Percentiles rank a stretch among this genome's conserved stretches.
These are phyloP conservation scores for Stachybotrys elegans DNA, from an alignment of 2,329 filamentous ascomycete species.

Conservation along the genomic window DNA sequence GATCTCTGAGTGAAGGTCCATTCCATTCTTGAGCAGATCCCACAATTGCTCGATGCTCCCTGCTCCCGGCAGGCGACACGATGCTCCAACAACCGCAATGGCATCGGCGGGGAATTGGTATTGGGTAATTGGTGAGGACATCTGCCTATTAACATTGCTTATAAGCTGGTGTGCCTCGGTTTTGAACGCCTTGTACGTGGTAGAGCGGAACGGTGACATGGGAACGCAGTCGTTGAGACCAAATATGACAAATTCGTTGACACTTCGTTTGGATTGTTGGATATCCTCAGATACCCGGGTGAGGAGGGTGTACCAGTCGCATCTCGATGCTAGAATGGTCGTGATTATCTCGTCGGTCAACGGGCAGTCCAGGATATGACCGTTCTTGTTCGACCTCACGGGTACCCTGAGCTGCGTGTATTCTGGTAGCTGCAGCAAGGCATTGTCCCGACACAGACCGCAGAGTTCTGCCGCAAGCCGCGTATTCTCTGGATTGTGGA, in stretches of 20 bases:
- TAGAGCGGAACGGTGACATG: background rate
- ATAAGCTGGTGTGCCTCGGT: background rate
- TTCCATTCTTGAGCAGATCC: background rate
- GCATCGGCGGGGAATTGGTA: background rate
- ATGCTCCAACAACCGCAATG: slow-evolving; percentile 2
- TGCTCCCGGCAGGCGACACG: slow-evolving; percentile 1
- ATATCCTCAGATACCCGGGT: background rate
- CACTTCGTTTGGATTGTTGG: background rate
- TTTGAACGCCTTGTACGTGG: background rate
- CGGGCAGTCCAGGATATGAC: background rate
- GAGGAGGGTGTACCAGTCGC: slow-evolving; percentile 1
- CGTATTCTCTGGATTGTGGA: slow-evolving; percentile 2
- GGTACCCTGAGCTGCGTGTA: background rate
- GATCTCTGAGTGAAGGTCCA: background rate
- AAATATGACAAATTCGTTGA: background rate
- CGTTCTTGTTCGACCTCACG: slow-evolving; percentile 1
- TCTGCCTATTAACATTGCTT: background rate
- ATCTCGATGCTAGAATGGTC: slow-evolving; percentile 1
- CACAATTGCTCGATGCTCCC: background rate
- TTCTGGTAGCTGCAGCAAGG: background rate
- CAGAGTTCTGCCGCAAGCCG: background rate
- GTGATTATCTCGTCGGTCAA: background rate
- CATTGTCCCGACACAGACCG: background rate
- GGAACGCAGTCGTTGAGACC: background rate
- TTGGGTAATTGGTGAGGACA: too few species aligned